A percentile compares a stretch with the other conserved stretches of the same genome.
Conservation (phyloP, 2,329 filamentous ascomycete species). For the Blumeria graminis region DNA sequence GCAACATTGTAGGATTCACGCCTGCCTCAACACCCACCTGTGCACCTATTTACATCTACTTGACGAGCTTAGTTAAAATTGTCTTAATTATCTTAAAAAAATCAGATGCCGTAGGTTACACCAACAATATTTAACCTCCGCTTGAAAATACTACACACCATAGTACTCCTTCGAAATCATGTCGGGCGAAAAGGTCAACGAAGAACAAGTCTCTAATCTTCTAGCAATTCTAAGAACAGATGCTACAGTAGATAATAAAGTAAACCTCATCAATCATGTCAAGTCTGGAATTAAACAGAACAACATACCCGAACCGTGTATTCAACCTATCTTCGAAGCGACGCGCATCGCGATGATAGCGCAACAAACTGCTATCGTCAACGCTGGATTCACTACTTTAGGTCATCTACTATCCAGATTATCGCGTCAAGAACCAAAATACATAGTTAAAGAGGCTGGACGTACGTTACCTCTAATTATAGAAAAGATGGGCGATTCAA, state of each 20-base stretch:
- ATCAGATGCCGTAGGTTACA: too few relatives aligned
- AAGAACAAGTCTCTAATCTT: conserved; percentile 32
- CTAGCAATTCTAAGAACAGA: conserved; percentile 31
- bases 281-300: conserved; percentile 85
- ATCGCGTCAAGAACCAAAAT: conserved; percentile 59
- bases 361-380: conserved; percentile 52
- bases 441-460: conserved; percentile 43
- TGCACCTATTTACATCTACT: too few relatives aligned
- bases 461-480: conserved; percentile 51
- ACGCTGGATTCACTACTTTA: conserved; percentile 67
- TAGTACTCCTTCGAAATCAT: conserved; percentile 3
- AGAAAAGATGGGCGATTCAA: conserved; percentile 69
- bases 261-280: conserved; percentile 44
- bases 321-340: conserved; percentile 59
- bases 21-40: too few relatives aligned
- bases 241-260: conserved; percentile 42
- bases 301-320: conserved; percentile 54
- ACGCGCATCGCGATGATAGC: conserved; percentile 51
- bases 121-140: too few relatives aligned
- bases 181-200: conserved; percentile 32
- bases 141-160: too few relatives aligned
- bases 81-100: too few relatives aligned
- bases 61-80: too few relatives aligned
- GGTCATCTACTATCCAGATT: conserved; percentile 72
- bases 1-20: too few relatives aligned